A percentile compares a stretch with the other conserved stretches of the same genome.
Conservation (phyloP, 2,329 filamentous ascomycete species). For the Zymoseptoria ardabiliae region DNA sequence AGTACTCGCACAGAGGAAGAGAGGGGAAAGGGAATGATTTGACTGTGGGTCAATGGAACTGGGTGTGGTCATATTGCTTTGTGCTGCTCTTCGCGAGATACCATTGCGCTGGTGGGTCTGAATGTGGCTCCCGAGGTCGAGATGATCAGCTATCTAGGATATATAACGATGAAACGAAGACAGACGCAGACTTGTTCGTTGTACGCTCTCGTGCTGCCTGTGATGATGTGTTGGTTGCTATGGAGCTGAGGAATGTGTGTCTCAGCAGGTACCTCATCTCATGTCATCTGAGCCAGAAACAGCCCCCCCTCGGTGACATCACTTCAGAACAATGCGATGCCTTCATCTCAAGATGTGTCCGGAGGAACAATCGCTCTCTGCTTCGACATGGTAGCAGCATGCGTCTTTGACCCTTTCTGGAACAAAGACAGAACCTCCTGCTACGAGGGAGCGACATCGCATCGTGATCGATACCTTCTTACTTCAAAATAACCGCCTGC, state of each 20-base stretch:
- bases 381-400: not conserved
- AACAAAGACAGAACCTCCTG: not conserved
- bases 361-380: not conserved
- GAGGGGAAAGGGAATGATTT: not conserved
- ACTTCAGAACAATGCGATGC: too few relatives aligned
- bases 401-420: not conserved
- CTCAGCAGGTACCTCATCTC: too few relatives aligned
- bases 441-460: too few relatives aligned
- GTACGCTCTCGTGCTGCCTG: too few relatives aligned
- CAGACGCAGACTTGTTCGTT: too few relatives aligned
- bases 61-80: not conserved
- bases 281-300: too few relatives aligned
- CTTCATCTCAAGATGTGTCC: too few relatives aligned
- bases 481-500: too few relatives aligned
- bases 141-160: not conserved
- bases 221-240: too few relatives aligned
- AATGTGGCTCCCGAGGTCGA: not conserved
- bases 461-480: too few relatives aligned
- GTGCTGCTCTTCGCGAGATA: constrained; percentile 3
- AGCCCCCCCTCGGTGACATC: too few relatives aligned
- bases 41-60: not conserved
- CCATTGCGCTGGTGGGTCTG: not conserved
- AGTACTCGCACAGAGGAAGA: not conserved
- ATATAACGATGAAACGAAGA: not conserved
- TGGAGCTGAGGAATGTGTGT: too few relatives aligned